Percentiles rank a stretch among this genome's conserved stretches.
phyloP scores from a whole-genome alignment of 257 asterid genomes.

The Ehretia macrophylla region DNA sequence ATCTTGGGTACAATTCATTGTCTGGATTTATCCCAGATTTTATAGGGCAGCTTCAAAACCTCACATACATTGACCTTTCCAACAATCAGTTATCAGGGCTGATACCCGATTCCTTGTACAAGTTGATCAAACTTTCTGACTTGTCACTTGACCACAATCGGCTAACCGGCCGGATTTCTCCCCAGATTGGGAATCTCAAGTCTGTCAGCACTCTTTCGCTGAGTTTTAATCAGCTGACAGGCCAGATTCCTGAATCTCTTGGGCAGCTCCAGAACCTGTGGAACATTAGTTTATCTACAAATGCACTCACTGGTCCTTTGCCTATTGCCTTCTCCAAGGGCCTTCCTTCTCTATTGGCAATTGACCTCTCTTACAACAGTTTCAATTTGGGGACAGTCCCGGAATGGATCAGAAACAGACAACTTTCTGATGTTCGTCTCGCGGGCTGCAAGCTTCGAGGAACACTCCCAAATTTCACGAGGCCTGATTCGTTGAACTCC shows the following conservation, averaged over 20 bases:
- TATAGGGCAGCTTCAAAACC: constrained; percentile 49
- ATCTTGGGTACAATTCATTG: constrained; percentile 59
- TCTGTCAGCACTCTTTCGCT: constrained; percentile 57
- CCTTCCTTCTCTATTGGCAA: constrained; percentile 53
- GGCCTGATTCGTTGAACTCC: constrained; percentile 54
- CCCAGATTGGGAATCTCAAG: constrained; percentile 53
- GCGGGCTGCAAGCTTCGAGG: constrained; percentile 81
- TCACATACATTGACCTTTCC: constrained; percentile 61
- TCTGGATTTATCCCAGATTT: constrained; percentile 62
- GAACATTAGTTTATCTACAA: constrained; percentile 77
- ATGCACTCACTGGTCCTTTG: constrained; percentile 51
- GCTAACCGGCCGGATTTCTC: constrained; percentile 61
- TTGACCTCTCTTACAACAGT: constrained; percentile 75
- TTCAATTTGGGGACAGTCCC: constrained; percentile 63
- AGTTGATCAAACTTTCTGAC: constrained; percentile 46
- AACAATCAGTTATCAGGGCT: constrained; percentile 60
- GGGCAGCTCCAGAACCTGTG: constrained; percentile 54
- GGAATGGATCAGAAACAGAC: constrained; percentile 61
- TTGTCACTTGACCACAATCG: constrained; percentile 68
- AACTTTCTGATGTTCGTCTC: constrained; percentile 59
- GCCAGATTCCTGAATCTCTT: constrained; percentile 72
- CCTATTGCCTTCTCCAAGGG: constrained; percentile 57
- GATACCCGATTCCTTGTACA: constrained; percentile 52
- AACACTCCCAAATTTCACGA: constrained; percentile 63
- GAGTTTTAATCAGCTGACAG: constrained; percentile 61